Evolutionary conservation across 192 early-diverging fungal genomes (phyloP), one percentile per base, ranked within the genome.

Genomic region (Haplosporangium gracile): DNA sequence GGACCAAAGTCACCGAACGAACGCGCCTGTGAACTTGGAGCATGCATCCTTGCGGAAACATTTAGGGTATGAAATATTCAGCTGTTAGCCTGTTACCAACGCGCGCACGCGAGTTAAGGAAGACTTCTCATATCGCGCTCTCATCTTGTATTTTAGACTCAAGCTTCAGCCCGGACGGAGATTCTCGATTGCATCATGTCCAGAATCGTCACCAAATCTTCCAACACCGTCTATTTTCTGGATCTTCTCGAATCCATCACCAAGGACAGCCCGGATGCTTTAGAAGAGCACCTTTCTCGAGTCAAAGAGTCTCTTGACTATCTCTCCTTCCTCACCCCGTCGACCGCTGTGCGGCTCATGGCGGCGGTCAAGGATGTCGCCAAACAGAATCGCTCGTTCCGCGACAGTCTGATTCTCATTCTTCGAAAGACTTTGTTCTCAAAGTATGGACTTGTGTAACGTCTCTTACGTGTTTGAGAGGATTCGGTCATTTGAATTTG

Each of bases 391-490:
- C 39, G 88, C n/a, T 84, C 89, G 36, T 90, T 94, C 74, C 89
- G 93, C 36, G 88, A 93, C 29, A 91, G 92, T 15, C 82, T 96
- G 70, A 89, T 95, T 53, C 82, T 96, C 8, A 91, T 96, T 24
- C 81, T 96, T 75, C 90, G 94, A 68, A 96, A 96, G 70, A 89
- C 92, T 2, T 77, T 96, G 74, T 94, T 95, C 81, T 90, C 94
- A 45, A 92, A 89, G 92, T 92, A 91, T 36, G 55, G n/a, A 1
- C 13, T 6, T 45, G 15, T 51, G 49, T 34, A 36, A 16, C 4
- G 18, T 43, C 5, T 2, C 22, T 36, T 47, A 3, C 22, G 2
- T 16, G 18, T 51, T 40, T 73, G 1, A 20, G 51, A 42, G 13
- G 20, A 75, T 32, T 5, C 22, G 5, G 55, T 68, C 38, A 2